These are phyloP conservation scores for Citrullus mucosospermus DNA, from an alignment of 306 rosid species.

Conservation along the genomic window DNA sequence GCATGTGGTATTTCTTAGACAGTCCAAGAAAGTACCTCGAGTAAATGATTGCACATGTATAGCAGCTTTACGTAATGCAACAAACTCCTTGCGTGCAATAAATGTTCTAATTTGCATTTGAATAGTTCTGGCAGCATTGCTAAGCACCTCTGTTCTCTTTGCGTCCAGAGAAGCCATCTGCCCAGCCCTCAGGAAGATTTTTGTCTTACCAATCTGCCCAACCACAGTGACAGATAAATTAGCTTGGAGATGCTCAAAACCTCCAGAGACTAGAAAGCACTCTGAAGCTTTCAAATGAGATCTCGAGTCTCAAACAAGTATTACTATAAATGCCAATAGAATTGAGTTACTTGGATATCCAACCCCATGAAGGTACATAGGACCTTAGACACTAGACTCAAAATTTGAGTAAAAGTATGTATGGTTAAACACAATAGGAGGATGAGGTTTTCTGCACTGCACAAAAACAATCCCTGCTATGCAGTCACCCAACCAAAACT, in stretches of 20 bases:
- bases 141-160: constrained; percentile 93
- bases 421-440: neutral
- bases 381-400: neutral
- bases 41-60: constrained; percentile 69
- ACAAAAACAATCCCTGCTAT: neutral
- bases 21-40: constrained; percentile 51
- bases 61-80: constrained; percentile 71
- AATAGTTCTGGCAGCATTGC: constrained; percentile 83
- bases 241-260: neutral
- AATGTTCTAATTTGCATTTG: constrained; percentile 90
- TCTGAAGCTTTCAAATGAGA: neutral
- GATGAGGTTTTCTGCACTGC: neutral
- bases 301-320: neutral
- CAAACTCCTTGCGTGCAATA: constrained; percentile 86
- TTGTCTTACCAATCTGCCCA: constrained; percentile 88
- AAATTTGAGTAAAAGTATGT: neutral
- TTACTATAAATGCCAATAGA: neutral
- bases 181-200: constrained; percentile 92
- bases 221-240: constrained; percentile 23
- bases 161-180: constrained; percentile 99
- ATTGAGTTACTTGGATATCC: neutral
- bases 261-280: constrained; percentile 1
- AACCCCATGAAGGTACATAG: neutral
- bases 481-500: neutral
- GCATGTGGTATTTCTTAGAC: constrained; percentile 10